These are phyloP conservation scores for Fusarium sp. DNA, from an alignment of 2,329 filamentous ascomycete species.

Conservation along the genomic window DNA sequence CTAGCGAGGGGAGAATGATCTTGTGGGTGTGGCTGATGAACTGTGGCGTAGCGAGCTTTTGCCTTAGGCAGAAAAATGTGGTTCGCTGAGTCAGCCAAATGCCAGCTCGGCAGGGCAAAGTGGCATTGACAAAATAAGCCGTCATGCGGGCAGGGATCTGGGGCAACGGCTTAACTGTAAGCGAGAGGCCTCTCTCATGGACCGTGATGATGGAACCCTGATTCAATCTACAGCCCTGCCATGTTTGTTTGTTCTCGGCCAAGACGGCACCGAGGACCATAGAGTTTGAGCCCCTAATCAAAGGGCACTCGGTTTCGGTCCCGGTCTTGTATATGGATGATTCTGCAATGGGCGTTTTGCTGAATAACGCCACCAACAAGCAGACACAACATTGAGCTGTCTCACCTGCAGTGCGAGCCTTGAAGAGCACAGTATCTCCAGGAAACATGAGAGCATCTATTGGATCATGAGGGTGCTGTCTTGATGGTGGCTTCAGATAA, in stretches of 20 bases:
- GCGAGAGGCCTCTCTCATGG: slow-evolving; percentile 14
- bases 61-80: slow-evolving; percentile 29
- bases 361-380: neutral
- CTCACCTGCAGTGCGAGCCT: neutral
- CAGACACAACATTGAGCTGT: neutral
- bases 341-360: neutral
- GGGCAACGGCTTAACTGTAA: neutral
- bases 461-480: neutral
- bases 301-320: neutral
- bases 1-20: slow-evolving; percentile 45
- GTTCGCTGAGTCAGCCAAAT: slow-evolving; percentile 21
- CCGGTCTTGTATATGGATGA: neutral
- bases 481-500: neutral
- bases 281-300: neutral
- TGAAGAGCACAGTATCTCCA: neutral
- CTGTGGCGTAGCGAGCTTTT: slow-evolving; percentile 18
- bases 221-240: neutral
- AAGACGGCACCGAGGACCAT: neutral
- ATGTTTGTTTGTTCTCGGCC: neutral
- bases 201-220: neutral
- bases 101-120: slow-evolving; percentile 4
- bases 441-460: neutral
- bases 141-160: slow-evolving; percentile 3
- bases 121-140: slow-evolving; percentile 34
- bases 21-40: slow-evolving; percentile 32